A percentile compares a stretch with the other conserved stretches of the same genome.
Evolutionary conservation across 306 rosid species (phyloP).

Genomic region (Rubus parviflorus): DNA sequence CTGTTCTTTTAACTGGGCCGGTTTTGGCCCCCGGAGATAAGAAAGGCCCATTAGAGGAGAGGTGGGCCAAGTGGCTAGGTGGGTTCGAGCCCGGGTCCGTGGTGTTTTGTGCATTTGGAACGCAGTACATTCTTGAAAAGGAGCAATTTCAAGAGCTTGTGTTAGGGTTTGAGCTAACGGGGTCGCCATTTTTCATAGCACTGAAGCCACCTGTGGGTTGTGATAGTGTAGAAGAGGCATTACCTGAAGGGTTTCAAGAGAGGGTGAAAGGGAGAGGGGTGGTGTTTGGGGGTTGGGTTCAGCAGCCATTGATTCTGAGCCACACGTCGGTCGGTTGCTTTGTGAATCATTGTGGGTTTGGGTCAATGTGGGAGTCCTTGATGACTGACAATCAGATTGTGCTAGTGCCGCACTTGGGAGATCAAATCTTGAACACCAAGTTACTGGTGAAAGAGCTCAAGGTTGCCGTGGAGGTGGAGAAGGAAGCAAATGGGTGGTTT

Average conservation of each 20-base stretch:
- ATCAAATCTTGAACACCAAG: slow-evolving; percentile 57
- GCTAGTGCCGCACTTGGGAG: slow-evolving; percentile 45
- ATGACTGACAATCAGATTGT: slow-evolving; percentile 55
- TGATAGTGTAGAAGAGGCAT: slow-evolving; percentile 41
- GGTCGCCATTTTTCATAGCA: slow-evolving; percentile 47
- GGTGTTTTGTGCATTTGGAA: slow-evolving; percentile 64
- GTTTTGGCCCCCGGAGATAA: slow-evolving; percentile 9
- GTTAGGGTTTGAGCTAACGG: slow-evolving; percentile 51
- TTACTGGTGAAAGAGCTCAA: slow-evolving; percentile 44
- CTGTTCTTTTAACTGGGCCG: slow-evolving; percentile 45
- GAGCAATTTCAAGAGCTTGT: slow-evolving; percentile 54
- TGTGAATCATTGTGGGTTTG: slow-evolving; percentile 73
- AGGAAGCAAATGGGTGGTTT: slow-evolving; percentile 40
- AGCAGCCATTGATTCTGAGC: slow-evolving; percentile 51
- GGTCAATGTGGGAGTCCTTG: slow-evolving; percentile 73
- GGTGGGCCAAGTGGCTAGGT: slow-evolving; percentile 38
- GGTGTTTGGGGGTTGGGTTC: slow-evolving; percentile 59
- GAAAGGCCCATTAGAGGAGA: slow-evolving; percentile 16
- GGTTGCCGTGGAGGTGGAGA: slow-evolving; percentile 53
- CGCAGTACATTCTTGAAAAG: slow-evolving; percentile 41
- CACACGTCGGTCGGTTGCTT: slow-evolving; percentile 58
- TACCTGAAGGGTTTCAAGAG: slow-evolving; percentile 57
- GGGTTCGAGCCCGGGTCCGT: slow-evolving; percentile 30
- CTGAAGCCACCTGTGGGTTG: slow-evolving; percentile 49
- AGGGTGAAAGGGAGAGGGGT: slow-evolving; percentile 48